Percentiles rank a stretch among this genome's conserved stretches.
Conservation (phyloP, 805 yeast species). For the Suhomyces sp. region DNA sequence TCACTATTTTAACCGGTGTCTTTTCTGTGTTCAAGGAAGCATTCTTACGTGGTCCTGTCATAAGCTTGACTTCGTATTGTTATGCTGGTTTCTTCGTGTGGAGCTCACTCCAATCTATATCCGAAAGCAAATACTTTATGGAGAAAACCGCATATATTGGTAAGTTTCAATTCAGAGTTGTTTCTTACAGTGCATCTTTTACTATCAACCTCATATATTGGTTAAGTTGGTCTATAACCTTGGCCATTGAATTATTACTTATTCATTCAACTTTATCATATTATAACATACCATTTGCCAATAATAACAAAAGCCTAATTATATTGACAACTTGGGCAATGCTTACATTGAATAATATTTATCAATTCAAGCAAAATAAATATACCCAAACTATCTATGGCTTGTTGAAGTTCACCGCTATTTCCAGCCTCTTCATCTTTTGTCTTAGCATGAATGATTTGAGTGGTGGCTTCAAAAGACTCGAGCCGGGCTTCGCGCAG, state of each 20-base stretch:
- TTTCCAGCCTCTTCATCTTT: not conserved
- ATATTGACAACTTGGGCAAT: slow-evolving; percentile 27
- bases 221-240: slow-evolving; percentile 29
- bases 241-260: slow-evolving; percentile 26
- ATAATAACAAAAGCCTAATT: slow-evolving; percentile 28
- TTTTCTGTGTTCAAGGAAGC: slow-evolving; percentile 31
- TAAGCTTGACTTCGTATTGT: slow-evolving; percentile 16
- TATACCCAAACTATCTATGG: not conserved
- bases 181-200: slow-evolving; percentile 36
- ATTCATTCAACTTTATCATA: slow-evolving; percentile 13
- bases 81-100: slow-evolving; percentile 30
- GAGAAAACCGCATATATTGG: slow-evolving; percentile 34
- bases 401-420: not conserved
- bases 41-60: slow-evolving; percentile 28
- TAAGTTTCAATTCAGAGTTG: slow-evolving; percentile 31
- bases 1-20: slow-evolving; percentile 32
- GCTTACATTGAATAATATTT: slow-evolving; percentile 30
- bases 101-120: slow-evolving; percentile 35
- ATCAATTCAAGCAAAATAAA: slow-evolving; percentile 35
- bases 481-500: not conserved
- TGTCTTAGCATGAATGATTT: not conserved
- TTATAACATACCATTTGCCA: slow-evolving; percentile 25
- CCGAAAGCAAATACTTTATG: slow-evolving; percentile 35
- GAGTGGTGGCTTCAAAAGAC: not conserved
- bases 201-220: slow-evolving; percentile 32